Percentiles rank a stretch among this genome's conserved stretches.
Evolutionary conservation across 1,284 basidiomycete genomes (phyloP).

Genomic region (Cerioporus squamosus): DNA sequence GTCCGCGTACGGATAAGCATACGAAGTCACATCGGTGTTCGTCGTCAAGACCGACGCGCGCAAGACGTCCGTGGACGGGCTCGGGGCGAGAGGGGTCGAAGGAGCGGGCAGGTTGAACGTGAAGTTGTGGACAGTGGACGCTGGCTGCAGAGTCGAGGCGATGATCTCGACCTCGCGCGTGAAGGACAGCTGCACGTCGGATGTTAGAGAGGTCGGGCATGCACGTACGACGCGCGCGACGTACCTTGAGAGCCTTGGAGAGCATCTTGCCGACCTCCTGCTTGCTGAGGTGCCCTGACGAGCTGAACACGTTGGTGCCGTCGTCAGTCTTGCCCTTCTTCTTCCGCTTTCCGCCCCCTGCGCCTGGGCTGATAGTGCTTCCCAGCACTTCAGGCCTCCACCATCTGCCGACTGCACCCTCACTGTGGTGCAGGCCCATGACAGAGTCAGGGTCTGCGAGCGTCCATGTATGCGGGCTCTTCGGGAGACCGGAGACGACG

Average conservation of each 20-base stretch:
- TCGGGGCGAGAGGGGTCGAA: slow-evolving; percentile 70
- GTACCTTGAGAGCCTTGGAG: slow-evolving; percentile 87
- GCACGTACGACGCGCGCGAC: slow-evolving; percentile 18
- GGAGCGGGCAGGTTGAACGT: slow-evolving; percentile 82
- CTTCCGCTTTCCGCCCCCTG: slow-evolving; percentile 69
- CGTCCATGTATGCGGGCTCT: slow-evolving; percentile 92
- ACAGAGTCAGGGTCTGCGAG: slow-evolving; percentile 89
- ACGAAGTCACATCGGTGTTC: slow-evolving; percentile 57
- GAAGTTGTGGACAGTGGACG: slow-evolving; percentile 92
- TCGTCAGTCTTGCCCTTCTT: slow-evolving; percentile 63
- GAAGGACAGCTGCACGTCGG: slow-evolving; percentile 69
- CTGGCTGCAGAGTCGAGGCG: slow-evolving; percentile 88
- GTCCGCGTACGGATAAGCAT: slow-evolving; percentile 71
- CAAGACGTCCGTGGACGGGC: slow-evolving; percentile 70
- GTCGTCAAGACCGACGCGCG: slow-evolving; percentile 72
- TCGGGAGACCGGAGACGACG: slow-evolving; percentile 83
- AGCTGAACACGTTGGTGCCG: slow-evolving; percentile 50
- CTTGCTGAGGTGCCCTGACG: slow-evolving; percentile 76
- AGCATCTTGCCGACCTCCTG: slow-evolving; percentile 88
- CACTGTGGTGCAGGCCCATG: slow-evolving; percentile 81
- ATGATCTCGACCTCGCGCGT: slow-evolving; percentile 94
- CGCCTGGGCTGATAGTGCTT: slow-evolving; percentile 85
- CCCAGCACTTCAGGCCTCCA: slow-evolving; percentile 95
- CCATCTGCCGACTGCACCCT: slow-evolving; percentile 89
- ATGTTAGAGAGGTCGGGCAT: neutral